A percentile compares a stretch with the other conserved stretches of the same genome.
phyloP scores from a whole-genome alignment of 805 yeast species.

The Kuraishia ogatae region DNA sequence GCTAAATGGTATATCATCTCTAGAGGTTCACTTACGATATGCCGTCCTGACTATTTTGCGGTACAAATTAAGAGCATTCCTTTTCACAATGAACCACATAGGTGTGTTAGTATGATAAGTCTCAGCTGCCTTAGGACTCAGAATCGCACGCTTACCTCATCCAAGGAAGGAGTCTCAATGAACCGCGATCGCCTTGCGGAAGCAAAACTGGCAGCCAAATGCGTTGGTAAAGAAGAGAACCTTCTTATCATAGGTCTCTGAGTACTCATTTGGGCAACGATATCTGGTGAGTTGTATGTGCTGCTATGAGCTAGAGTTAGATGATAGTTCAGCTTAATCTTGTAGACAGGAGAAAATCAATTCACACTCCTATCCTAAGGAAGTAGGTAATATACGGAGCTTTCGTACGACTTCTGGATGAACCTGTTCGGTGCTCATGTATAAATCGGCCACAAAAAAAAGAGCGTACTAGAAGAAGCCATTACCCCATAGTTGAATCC shows the following conservation, averaged over 20 bases:
- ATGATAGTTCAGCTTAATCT: no score
- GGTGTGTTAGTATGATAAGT: neutral
- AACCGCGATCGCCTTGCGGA: neutral
- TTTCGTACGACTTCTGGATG: no score
- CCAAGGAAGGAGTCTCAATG: slow-evolving; percentile 35
- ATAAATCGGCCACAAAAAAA: no score
- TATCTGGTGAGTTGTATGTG: neutral
- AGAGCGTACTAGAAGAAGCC: neutral
- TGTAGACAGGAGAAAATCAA: no score
- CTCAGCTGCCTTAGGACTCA: no score
- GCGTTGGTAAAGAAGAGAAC: neutral
- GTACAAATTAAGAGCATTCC: slow-evolving; percentile 20
- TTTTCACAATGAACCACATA: slow-evolving; percentile 18
- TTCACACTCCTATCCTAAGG: no score
- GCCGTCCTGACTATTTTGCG: slow-evolving; percentile 21
- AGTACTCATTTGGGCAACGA: neutral
- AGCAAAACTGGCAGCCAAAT: neutral
- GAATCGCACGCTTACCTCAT: slow-evolving; percentile 17
- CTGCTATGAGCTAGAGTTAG: neutral
- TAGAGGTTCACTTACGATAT: slow-evolving; percentile 12
- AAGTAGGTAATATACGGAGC: no score
- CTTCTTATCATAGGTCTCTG: neutral
- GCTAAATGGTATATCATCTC: neutral
- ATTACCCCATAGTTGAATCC: neutral
- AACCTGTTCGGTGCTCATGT: no score